Conservation (phyloP, 2,329 filamentous ascomycete species). For the Paraphaeosphaeria minitans region DNA sequence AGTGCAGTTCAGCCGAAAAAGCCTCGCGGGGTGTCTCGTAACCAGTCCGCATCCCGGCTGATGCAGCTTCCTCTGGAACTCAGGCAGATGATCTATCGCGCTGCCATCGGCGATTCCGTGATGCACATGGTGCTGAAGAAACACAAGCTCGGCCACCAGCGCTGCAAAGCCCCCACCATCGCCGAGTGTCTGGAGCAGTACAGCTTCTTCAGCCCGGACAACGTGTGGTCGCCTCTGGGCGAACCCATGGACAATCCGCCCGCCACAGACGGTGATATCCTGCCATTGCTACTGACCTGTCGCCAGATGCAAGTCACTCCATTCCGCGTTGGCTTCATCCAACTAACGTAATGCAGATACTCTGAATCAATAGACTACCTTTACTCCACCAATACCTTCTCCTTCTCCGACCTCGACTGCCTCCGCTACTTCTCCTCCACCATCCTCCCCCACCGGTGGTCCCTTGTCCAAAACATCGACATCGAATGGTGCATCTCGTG, state of each 20-base stretch:
- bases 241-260: slow-evolving; percentile 15
- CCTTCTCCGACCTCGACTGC: slow-evolving; percentile 30
- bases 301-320: slow-evolving; percentile 27
- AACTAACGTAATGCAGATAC: slow-evolving; percentile 18
- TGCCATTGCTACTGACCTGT: slow-evolving; percentile 43
- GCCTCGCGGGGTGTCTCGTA: slow-evolving; percentile 15
- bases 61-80: slow-evolving; percentile 27
- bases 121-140: slow-evolving; percentile 30
- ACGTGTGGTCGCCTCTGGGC: slow-evolving; percentile 19
- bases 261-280: slow-evolving; percentile 30
- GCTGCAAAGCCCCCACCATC: slow-evolving; percentile 21
- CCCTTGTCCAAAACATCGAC: slow-evolving; percentile 20
- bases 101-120: slow-evolving; percentile 22
- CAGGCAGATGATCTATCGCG: slow-evolving; percentile 24
- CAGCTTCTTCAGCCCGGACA: slow-evolving; percentile 21
- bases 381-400: slow-evolving; percentile 30
- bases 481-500: slow-evolving; percentile 27
- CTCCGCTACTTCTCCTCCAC: slow-evolving; percentile 28
- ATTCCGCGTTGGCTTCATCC: background rate
- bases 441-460: slow-evolving; percentile 24
- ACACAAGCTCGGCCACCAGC: slow-evolving; percentile 25
- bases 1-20: background rate
- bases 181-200: slow-evolving; percentile 20
- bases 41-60: slow-evolving; percentile 22
- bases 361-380: slow-evolving; percentile 26